Evolutionary conservation across 768 basidiomycete species (phyloP).

Genomic region (Lentinula sp.): DNA sequence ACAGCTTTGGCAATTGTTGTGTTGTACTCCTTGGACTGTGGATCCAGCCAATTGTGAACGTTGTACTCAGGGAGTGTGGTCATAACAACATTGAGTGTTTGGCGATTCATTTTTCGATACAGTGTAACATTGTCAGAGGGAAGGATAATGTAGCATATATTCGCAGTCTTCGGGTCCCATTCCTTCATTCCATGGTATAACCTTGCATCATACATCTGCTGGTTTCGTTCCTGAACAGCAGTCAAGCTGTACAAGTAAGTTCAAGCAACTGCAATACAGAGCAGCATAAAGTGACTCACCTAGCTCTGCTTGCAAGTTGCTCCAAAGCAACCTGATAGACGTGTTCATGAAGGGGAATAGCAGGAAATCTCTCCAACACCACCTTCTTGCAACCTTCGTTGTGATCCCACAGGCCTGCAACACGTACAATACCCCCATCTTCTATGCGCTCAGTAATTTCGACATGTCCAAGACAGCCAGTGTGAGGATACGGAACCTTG

Average conservation of each 20-base stretch:
- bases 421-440: slow-evolving; percentile 11
- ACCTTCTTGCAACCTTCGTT: slow-evolving; percentile 19
- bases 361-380: slow-evolving; percentile 13
- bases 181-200: slow-evolving; percentile 3
- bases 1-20: slow-evolving; percentile 7
- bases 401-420: slow-evolving; percentile 21
- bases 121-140: slow-evolving; percentile 14
- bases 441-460: slow-evolving; percentile 20
- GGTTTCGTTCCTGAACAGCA: slow-evolving; percentile 12
- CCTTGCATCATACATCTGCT: slow-evolving; percentile 1
- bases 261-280: neutral
- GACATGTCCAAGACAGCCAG: slow-evolving; percentile 28
- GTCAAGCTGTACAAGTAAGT: neutral
- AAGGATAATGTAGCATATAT: slow-evolving; percentile 15
- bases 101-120: slow-evolving; percentile 9
- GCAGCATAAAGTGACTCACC: neutral
- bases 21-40: neutral
- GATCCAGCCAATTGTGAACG: slow-evolving; percentile 11
- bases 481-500: slow-evolving; percentile 14
- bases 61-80: slow-evolving; percentile 8
- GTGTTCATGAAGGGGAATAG: slow-evolving; percentile 24
- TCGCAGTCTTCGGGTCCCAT: neutral
- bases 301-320: slow-evolving; percentile 14
- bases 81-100: neutral
- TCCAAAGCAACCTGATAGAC: slow-evolving; percentile 19